Conservation (phyloP, 2,329 filamentous ascomycete genomes). For the Fusarium armeniacum region DNA sequence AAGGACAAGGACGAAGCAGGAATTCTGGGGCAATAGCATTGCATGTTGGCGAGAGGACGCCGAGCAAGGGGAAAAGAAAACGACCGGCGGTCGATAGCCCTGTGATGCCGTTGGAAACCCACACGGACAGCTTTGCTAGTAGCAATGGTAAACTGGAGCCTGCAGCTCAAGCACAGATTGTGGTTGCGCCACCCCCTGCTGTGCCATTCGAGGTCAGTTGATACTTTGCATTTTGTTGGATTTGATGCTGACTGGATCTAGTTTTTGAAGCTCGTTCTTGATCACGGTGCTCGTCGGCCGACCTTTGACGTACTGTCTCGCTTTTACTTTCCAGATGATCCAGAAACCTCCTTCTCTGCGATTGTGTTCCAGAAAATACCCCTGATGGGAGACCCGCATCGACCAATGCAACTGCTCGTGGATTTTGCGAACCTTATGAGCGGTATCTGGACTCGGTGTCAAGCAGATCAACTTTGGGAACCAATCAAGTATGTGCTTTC, state of each 20-base stretch:
- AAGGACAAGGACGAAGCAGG: slow-evolving; percentile 60
- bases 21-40: slow-evolving; percentile 60
- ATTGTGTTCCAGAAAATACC: slow-evolving; percentile 78
- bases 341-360: slow-evolving; percentile 72
- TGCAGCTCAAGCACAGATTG: slow-evolving; percentile 35
- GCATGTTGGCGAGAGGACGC: slow-evolving; percentile 67
- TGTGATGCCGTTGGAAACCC: slow-evolving; percentile 69
- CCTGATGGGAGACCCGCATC: slow-evolving; percentile 63
- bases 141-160: slow-evolving; percentile 48
- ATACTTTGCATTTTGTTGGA: slow-evolving; percentile 3
- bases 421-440: slow-evolving; percentile 75
- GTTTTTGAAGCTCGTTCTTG: slow-evolving; percentile 74
- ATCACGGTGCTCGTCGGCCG: slow-evolving; percentile 72
- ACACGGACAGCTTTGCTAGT: slow-evolving; percentile 60
- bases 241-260: slow-evolving; percentile 51
- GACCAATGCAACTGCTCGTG: slow-evolving; percentile 69
- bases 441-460: slow-evolving; percentile 76
- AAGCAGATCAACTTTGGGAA: slow-evolving; percentile 72
- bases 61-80: slow-evolving; percentile 79
- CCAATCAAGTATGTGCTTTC: slow-evolving; percentile 76
- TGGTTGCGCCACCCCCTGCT: slow-evolving; percentile 46
- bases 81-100: slow-evolving; percentile 76
- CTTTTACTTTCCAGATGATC: slow-evolving; percentile 75
- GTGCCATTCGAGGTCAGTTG: slow-evolving; percentile 63
- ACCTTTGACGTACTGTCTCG: slow-evolving; percentile 77